phyloP scores from a whole-genome alignment of 2,329 filamentous ascomycete genomes.

The Beauveria bassiana region DNA sequence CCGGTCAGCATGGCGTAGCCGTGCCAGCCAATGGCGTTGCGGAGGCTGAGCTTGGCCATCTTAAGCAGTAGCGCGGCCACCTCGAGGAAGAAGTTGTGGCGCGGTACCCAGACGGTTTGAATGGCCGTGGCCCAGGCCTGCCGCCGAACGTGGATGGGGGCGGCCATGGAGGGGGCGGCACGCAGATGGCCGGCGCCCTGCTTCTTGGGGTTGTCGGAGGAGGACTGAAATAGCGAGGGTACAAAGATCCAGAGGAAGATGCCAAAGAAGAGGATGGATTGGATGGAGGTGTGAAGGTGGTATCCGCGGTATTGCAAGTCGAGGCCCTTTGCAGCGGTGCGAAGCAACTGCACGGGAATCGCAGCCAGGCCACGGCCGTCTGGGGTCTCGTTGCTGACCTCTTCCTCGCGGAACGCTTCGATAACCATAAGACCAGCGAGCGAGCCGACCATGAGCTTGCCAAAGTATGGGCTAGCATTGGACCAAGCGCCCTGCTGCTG shows the following conservation, averaged over 20 bases:
- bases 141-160: constrained; percentile 75
- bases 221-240: constrained; percentile 41
- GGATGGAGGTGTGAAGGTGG: constrained; percentile 44
- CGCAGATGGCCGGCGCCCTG: constrained; percentile 36
- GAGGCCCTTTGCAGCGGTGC: constrained; percentile 37
- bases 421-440: constrained; percentile 87
- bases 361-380: constrained; percentile 61
- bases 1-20: constrained; percentile 74
- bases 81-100: constrained; percentile 79
- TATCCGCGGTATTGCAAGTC: constrained; percentile 49
- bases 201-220: constrained; percentile 44
- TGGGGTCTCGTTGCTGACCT: constrained; percentile 55
- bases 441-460: constrained; percentile 87
- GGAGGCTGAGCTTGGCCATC: constrained; percentile 71
- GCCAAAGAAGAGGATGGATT: constrained; percentile 44
- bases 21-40: constrained; percentile 68
- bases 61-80: constrained; percentile 73
- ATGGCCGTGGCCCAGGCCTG: constrained; percentile 91
- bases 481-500: constrained; percentile 47
- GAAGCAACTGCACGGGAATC: constrained; percentile 52
- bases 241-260: constrained; percentile 47
- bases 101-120: constrained; percentile 85
- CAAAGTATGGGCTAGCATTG: constrained; percentile 47
- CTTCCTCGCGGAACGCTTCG: constrained; percentile 65
- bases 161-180: constrained; percentile 64